Evolutionary conservation across 169 alveolate species (phyloP), one percentile per base, ranked within the genome.

Genomic region (Plasmodium coatneyi): DNA sequence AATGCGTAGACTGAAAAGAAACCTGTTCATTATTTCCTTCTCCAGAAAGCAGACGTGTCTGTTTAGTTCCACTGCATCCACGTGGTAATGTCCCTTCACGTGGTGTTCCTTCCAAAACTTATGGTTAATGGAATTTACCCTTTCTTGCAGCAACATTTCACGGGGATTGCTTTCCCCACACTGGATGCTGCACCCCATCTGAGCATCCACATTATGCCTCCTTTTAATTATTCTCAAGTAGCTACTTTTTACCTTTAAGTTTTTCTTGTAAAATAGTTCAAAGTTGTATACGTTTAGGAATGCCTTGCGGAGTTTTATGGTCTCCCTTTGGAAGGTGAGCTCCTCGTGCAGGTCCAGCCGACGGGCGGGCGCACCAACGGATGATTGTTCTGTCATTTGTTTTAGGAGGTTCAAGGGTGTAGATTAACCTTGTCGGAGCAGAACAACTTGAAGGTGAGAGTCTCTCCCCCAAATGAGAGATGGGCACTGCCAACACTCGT

Each of bases 11-110:
- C 82, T 78, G 49, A 79, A 79, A 1, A 89, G 71, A 2, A 22
- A 89, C 71, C 94, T 80, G 82, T 89, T 89, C 22, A 89, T 19
- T 4, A 49, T 89, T 25, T 89, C 90, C 25, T 89, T 89, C 71
- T 89, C 83, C 39, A 70, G 10, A 49, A 66, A 89, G 12, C 78
- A 89, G n/a, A 80, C 4, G 36, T 89, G 39, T 80, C 76, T 89
- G 3, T 80, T 89, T 66, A 89, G 32, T 49, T 89, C 94, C 28
- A 76, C 25, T 7, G 34, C 43, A 14, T 19, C 41, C 9, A 6
- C 16, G 1, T 36, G 16, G 43, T 60, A 14, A 25, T 41, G 12
- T 14, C 54, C 32, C 34, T 22, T 46, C n/a, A 79, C 9, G 19
- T 25, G 82, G 56, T 28, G 49, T 34, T 36, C 82, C 19, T 76